Evolutionary conservation across 306 rosid species (phyloP).

Genomic region (Acacia confusa): DNA sequence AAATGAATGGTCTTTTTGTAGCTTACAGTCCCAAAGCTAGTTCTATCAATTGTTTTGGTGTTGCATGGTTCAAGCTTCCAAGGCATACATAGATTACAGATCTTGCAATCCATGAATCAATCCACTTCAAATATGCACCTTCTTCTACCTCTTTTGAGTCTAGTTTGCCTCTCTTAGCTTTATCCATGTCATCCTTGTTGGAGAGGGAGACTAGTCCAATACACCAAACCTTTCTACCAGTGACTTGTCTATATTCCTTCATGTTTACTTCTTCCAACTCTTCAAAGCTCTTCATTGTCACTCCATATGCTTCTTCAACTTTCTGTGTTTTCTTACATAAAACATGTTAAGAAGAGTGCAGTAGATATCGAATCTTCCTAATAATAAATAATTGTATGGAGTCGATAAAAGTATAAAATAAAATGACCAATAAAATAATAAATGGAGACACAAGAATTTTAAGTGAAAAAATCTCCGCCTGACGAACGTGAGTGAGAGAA

Average conservation of each 20-base stretch:
- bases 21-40: conserved; percentile 59
- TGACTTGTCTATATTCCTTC: conserved; percentile 11
- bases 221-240: conserved; percentile 40
- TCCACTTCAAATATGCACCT: conserved; percentile 31
- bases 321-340: conserved; percentile 5
- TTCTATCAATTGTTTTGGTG: conserved; percentile 43
- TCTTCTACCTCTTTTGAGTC: background rate
- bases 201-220: conserved; percentile 47
- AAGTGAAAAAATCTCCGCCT: too few relatives aligned
- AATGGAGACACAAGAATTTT: too few relatives aligned
- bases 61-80: conserved; percentile 46
- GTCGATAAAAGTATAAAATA: too few relatives aligned
- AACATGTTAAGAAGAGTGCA: too few relatives aligned
- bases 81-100: conserved; percentile 53
- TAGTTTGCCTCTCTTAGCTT: conserved; percentile 43
- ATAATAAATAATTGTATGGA: too few relatives aligned
- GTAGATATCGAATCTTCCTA: too few relatives aligned
- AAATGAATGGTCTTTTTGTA: too few relatives aligned
- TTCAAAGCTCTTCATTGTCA: conserved; percentile 44
- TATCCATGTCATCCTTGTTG: conserved; percentile 36
- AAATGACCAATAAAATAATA: too few relatives aligned
- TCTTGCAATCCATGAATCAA: conserved; percentile 41
- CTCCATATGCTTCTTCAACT: conserved; percentile 27
- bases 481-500: too few relatives aligned
- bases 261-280: conserved; percentile 42